These are phyloP conservation scores for Myriangium duriaei DNA, from an alignment of 2,329 filamentous ascomycete genomes.

Conservation along the genomic window DNA sequence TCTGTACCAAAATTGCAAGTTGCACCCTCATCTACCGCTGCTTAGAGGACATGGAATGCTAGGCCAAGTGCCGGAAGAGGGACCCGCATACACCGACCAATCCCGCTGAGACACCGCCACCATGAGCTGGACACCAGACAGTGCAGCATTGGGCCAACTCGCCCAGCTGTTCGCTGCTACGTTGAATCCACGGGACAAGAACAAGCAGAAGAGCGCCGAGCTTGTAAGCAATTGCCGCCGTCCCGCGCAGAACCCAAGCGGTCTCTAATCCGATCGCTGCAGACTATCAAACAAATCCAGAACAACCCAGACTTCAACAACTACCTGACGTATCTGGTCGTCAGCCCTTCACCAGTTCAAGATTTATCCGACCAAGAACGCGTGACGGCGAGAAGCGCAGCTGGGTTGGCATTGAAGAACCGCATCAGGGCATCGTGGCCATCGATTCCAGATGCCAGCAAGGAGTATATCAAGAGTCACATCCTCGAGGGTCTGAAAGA, in stretches of 20 bases:
- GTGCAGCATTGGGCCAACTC: slow-evolving; percentile 79
- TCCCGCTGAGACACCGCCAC: no score
- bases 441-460: slow-evolving; percentile 58
- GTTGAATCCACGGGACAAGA: slow-evolving; percentile 68
- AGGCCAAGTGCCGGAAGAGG: no score
- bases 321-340: slow-evolving; percentile 86
- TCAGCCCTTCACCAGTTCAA: slow-evolving; percentile 50
- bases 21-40: no score
- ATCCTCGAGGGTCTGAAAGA: slow-evolving; percentile 73
- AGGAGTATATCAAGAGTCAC: slow-evolving; percentile 66
- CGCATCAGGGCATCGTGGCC: slow-evolving; percentile 68
- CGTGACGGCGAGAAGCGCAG: slow-evolving; percentile 69
- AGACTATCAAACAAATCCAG: slow-evolving; percentile 92
- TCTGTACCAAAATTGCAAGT: no score
- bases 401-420: slow-evolving; percentile 92
- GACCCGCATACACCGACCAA: no score
- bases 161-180: slow-evolving; percentile 84
- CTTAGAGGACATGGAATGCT: no score
- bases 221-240: slow-evolving; percentile 43
- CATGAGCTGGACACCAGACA: slow-evolving; percentile 90
- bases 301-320: slow-evolving; percentile 88
- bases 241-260: neutral
- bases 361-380: slow-evolving; percentile 50
- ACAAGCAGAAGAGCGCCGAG: slow-evolving; percentile 79
- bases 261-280: slow-evolving; percentile 2